Evolutionary conservation across 768 basidiomycete species (phyloP), one percentile per base, ranked within the genome.

Genomic region (Mrakia gelida): DNA sequence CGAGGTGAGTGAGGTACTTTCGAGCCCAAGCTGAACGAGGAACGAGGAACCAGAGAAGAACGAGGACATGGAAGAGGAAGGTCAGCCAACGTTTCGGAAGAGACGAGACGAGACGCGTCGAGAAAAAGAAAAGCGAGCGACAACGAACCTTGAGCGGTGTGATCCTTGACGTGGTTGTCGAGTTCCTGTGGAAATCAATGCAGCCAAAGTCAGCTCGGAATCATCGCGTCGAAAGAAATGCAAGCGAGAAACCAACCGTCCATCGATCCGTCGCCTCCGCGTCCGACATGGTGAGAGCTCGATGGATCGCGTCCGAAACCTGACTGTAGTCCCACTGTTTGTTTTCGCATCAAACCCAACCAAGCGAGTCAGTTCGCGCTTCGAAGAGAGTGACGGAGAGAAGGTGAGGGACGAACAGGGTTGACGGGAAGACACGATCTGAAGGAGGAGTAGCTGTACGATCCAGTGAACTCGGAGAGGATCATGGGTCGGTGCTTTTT

Each of bases 381-480:
- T 32, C 34, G 65, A 16, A 38, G 23, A 2, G 43, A 6, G 41
- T 67, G 38, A 16, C 26, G 21, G n/a, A 34, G 4, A 9, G 45
- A 61, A 43, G 67, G 23, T n/a, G 38, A 38, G 32, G 3, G 59
- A 77, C 77, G 71, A 43, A 79, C 73, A 59, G 93, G 93, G 82
- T 94, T 94, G 83, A 94, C 87, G 18, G 91, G 90, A 67, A 94
- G 92, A 80, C 92, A 94, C 18, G 91, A 92, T 59, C 93, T 86
- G 86, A 95, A 95, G 21, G 93, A 93, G 68, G 90, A 91, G 82
- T 92, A 93, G 80, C 89, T 91, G 82, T 94, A 94, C 8, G 90
- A 90, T 16, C 93, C 94, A 0, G 93, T 92, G 83, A 95, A 95
- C 90, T 92, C 80, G n/a, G 73, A 75, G 15, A 80, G 78, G 26